Conservation (phyloP, 257 asterid genomes). For the Solanum chiquidenum region DNA sequence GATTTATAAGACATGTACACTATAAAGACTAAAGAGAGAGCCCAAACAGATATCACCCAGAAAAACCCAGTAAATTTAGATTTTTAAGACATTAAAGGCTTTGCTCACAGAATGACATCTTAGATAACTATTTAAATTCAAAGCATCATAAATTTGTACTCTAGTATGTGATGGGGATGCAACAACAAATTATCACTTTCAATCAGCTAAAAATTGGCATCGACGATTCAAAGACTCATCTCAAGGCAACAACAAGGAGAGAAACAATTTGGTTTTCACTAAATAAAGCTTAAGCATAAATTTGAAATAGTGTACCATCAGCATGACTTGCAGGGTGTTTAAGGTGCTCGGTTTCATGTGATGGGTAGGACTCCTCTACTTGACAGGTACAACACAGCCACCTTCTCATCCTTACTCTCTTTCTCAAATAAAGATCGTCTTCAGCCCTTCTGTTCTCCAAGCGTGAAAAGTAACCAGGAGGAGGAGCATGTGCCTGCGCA, state of each 20-base stretch:
- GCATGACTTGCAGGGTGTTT: constrained; percentile 10
- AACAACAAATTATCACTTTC: not conserved
- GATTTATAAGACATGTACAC: not conserved
- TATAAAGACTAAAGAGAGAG: not conserved
- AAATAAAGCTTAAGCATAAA: not conserved
- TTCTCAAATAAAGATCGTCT: not conserved
- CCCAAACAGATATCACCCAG: not conserved
- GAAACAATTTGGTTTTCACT: not conserved
- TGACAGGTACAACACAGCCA: constrained; percentile 16
- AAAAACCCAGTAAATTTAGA: not conserved
- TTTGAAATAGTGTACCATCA: constrained; percentile 2
- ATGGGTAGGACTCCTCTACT: constrained; percentile 2
- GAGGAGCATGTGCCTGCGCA: constrained; percentile 4
- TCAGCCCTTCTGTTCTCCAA: not conserved
- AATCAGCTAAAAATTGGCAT: not conserved
- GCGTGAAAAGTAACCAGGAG: constrained; percentile 9
- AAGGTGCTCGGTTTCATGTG: constrained; percentile 4
- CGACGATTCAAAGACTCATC: not conserved
- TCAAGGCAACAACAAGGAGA: not conserved
- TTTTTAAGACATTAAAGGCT: not conserved
- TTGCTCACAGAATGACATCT: not conserved
- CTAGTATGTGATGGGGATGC: not conserved
- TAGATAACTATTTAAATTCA: not conserved
- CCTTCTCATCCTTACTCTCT: constrained; percentile 13
- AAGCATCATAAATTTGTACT: not conserved